Evolutionary conservation across 495 filamentous ascomycete species (phyloP), one percentile per base, ranked within the genome.

Genomic region (Echria macrotheca): DNA sequence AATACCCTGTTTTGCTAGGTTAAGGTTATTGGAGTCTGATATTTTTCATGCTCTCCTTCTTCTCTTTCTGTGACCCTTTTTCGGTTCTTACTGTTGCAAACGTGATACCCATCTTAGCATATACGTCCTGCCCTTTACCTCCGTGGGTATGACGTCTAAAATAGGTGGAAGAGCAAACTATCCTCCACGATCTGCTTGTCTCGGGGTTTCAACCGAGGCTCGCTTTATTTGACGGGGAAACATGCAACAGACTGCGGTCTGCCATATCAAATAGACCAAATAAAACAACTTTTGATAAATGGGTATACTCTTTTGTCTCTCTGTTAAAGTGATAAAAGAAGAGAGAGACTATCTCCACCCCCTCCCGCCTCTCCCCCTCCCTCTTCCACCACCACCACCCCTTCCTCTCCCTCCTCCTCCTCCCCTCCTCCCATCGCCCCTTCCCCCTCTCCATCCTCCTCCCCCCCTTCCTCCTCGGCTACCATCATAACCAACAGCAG

Each of bases 131-230:
- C 68, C 64, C 73, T 67, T 50, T 66, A 73, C 54, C 55, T 61
- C 77, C 71, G 71, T 86, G 77, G 78, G 75, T 76, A 69, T 73
- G 76, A 79, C 67, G 82, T 83, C 84, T 89, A 89, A 82, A 85
- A 73, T 75, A 69, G 79, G 83, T 89, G 86, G 85, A 68, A 89
- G 72, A 89, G 56, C 43, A 60, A 72, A 50, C 47, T 31, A 9
- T 68, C 64, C 69, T 68, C 62, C 64, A 62, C 71, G 71, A 73
- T 76, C 72, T 76, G 70, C 69, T 60, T 61, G 66, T 49, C 69
- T 74, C 18, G 58, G 55, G 23, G 22, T 59, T 57, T 53, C 56
- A 23, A 53, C 47, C 64, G 62, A 67, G 60, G 56, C 58, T 63
- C 58, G 71, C 71, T 76, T 76, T 75, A 68, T 73, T 61, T 60